A percentile compares a stretch with the other conserved stretches of the same genome.
Evolutionary conservation across 495 filamentous ascomycete species (phyloP).

Genomic region (Daldinia decipiens): DNA sequence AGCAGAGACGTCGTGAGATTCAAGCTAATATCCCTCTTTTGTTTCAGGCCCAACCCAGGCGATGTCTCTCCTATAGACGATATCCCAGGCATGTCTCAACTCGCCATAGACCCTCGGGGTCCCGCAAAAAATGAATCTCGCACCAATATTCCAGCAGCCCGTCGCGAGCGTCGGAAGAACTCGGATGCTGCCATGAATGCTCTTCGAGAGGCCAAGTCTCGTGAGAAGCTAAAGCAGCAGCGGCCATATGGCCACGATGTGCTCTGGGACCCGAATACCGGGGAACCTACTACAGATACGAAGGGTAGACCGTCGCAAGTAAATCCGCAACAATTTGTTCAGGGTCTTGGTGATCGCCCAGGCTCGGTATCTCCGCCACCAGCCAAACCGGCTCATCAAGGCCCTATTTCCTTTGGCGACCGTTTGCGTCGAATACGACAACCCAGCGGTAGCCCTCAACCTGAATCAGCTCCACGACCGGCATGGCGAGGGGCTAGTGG

Average conservation of each 20-base stretch:
- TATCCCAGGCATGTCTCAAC: conserved; percentile 50
- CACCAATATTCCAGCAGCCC: conserved; percentile 62
- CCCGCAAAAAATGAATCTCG: conserved; percentile 38
- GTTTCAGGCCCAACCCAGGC: conserved; percentile 45
- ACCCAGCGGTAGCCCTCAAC: conserved; percentile 45
- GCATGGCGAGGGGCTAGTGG: conserved; percentile 66
- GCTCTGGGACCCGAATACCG: conserved; percentile 61
- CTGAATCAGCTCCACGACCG: conserved; percentile 54
- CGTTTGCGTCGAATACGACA: conserved; percentile 55
- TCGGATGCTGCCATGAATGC: conserved; percentile 50
- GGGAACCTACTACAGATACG: conserved; percentile 58
- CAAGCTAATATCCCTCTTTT: conserved; percentile 40
- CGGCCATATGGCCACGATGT: conserved; percentile 48
- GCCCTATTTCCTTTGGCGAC: conserved; percentile 53
- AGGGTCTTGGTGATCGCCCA: conserved; percentile 50
- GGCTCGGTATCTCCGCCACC: conserved; percentile 40
- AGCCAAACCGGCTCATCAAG: conserved; percentile 33
- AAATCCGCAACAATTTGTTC: conserved; percentile 57
- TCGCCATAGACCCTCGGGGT: conserved; percentile 33
- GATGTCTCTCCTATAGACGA: conserved; percentile 67
- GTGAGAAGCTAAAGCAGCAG: conserved; percentile 45
- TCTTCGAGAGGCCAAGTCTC: conserved; percentile 49
- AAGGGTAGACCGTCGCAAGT: conserved; percentile 59
- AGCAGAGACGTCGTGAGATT: conserved; percentile 7
- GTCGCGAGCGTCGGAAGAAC: conserved; percentile 58